A percentile compares a stretch with the other conserved stretches of the same genome.
Conservation (phyloP, 441 rosid genomes). For the Jatropha podagrica region DNA sequence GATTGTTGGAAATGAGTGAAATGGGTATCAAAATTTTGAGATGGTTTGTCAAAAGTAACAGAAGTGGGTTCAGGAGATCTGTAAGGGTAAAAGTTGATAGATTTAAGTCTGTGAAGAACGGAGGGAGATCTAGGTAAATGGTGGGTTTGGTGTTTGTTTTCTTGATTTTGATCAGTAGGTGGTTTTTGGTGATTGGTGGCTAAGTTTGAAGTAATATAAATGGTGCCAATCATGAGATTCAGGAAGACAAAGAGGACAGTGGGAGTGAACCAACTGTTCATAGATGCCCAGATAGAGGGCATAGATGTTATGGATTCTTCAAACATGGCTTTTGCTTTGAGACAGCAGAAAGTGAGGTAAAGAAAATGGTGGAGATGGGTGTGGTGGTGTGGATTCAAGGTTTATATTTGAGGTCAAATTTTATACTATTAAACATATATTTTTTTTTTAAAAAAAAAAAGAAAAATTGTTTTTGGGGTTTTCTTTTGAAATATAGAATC, state of each 20-base stretch:
- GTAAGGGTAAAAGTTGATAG: slow-evolving; percentile 48
- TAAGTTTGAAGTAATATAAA: slow-evolving; percentile 52
- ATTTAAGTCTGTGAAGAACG: slow-evolving; percentile 60
- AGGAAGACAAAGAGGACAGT: slow-evolving; percentile 75
- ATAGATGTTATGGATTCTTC: slow-evolving; percentile 46
- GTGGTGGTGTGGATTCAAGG: neutral
- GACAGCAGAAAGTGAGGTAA: neutral
- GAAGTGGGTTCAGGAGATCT: slow-evolving; percentile 51
- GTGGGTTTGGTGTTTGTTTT: neutral
- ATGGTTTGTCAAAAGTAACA: slow-evolving; percentile 26
- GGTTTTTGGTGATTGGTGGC: slow-evolving; percentile 28
- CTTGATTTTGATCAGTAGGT: neutral
- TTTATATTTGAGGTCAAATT: neutral
- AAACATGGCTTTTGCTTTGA: slow-evolving; percentile 33
- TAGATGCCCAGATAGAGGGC: slow-evolving; percentile 59
- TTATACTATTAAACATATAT: neutral
- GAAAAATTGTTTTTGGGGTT: no score
- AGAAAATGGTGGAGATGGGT: neutral
- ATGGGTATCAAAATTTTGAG: slow-evolving; percentile 21
- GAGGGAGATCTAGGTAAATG: slow-evolving; percentile 67
- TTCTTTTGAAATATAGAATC: neutral
- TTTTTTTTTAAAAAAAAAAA: neutral
- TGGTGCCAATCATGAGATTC: slow-evolving; percentile 77
- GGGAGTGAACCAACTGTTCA: slow-evolving; percentile 88
- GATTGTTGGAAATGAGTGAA: slow-evolving; percentile 26